phyloP scores from a whole-genome alignment of 2,329 filamentous ascomycete species.

The Leptographium procerum region DNA sequence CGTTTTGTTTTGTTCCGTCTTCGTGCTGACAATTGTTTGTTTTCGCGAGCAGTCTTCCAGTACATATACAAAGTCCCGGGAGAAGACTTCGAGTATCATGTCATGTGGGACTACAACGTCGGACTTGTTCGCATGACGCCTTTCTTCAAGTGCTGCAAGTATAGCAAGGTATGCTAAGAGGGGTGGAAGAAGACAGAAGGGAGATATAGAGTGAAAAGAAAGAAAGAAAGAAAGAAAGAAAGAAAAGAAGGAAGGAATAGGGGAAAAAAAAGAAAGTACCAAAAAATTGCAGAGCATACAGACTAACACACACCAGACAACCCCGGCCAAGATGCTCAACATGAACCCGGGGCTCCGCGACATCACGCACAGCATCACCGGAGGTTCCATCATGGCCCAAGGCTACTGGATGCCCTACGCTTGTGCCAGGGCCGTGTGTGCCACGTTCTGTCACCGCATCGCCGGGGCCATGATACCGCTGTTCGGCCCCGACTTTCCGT shows the following conservation, averaged over 20 bases:
- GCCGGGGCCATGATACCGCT: conserved; percentile 78
- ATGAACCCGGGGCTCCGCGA: conserved; percentile 72
- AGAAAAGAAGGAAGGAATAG: not conserved
- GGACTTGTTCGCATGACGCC: conserved; percentile 89
- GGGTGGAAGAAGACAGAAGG: too few relatives aligned
- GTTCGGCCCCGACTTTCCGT: conserved; percentile 74
- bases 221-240: not conserved
- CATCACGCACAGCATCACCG: conserved; percentile 91
- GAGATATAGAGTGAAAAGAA: not conserved
- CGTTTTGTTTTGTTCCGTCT: not conserved
- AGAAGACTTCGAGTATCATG: conserved; percentile 51
- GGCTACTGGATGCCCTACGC: conserved; percentile 95
- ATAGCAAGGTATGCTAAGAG: conserved; percentile 60
- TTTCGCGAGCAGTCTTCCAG: conserved; percentile 54
- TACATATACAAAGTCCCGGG: conserved; percentile 68
- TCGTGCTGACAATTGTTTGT: not conserved
- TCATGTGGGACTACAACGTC: conserved; percentile 97
- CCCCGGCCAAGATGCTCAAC: conserved; percentile 71
- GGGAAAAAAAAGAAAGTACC: not conserved
- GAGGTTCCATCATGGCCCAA: conserved; percentile 81
- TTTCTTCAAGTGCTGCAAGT: conserved; percentile 84
- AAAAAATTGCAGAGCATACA: too few relatives aligned
- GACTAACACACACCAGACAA: conserved; percentile 50
- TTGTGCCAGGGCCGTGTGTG: conserved; percentile 75
- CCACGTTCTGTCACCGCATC: conserved; percentile 80